Evolutionary conservation across 2,329 filamentous ascomycete species (phyloP).

Genomic region (Sporothrix brunneoviolacea): DNA sequence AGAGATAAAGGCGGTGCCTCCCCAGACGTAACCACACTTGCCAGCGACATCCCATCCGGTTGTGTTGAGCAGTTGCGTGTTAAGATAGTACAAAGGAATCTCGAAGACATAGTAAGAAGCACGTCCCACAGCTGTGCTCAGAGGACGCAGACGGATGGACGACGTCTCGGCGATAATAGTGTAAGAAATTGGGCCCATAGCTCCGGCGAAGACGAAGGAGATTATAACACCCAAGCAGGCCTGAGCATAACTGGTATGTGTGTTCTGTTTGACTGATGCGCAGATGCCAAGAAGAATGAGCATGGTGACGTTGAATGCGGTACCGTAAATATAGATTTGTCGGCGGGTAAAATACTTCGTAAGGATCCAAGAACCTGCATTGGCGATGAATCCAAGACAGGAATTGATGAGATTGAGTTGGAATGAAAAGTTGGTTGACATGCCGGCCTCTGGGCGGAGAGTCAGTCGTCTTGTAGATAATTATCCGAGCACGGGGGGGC

Average conservation of each 20-base stretch:
- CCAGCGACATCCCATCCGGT: constrained; percentile 37
- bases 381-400: constrained; percentile 52
- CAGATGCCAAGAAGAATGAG: constrained; percentile 19
- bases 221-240: constrained; percentile 10
- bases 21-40: constrained; percentile 56
- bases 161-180: constrained; percentile 33
- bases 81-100: constrained; percentile 21
- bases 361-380: constrained; percentile 61
- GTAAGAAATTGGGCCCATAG: constrained; percentile 44
- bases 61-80: constrained; percentile 32
- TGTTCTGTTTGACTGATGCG: constrained; percentile 34
- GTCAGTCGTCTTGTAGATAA: too few relatives aligned
- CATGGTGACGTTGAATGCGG: constrained; percentile 13
- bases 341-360: constrained; percentile 33
- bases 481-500: too few relatives aligned
- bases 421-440: constrained; percentile 48
- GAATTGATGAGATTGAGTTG: constrained; percentile 58
- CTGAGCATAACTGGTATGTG: constrained; percentile 21
- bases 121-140: constrained; percentile 24
- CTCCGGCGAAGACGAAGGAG: constrained; percentile 46
- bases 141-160: constrained; percentile 26
- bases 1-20: constrained; percentile 49
- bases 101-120: constrained; percentile 22
- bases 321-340: constrained; percentile 16
- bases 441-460: constrained; percentile 47